Percentiles rank a stretch among this genome's conserved stretches.
These are phyloP conservation scores for Millerozyma miso DNA, from an alignment of 805 yeast species.

Conservation along the genomic window DNA sequence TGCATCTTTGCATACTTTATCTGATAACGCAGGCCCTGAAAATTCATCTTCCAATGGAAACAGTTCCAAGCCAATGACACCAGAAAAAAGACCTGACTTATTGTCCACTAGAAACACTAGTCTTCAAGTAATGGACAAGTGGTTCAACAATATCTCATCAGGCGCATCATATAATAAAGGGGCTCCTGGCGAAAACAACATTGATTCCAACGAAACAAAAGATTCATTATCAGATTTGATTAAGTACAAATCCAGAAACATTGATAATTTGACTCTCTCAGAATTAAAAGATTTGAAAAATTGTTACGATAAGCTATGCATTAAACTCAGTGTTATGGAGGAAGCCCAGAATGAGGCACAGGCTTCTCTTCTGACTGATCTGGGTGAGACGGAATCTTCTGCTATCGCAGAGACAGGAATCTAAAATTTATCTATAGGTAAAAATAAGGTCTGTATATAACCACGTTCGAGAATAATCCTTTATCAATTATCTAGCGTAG, in stretches of 20 bases:
- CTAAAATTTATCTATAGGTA: not conserved
- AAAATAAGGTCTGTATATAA: not conserved
- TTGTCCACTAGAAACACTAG: slow-evolving; percentile 32
- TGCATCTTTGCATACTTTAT: slow-evolving; percentile 32
- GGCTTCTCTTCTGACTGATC: not conserved
- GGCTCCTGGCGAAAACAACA: not conserved
- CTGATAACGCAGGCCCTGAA: slow-evolving; percentile 9
- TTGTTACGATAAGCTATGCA: slow-evolving; percentile 37
- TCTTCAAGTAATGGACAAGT: slow-evolving; percentile 39
- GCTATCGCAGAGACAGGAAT: not conserved
- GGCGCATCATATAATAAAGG: not conserved
- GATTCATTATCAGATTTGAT: not conserved
- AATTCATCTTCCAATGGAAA: slow-evolving; percentile 1
- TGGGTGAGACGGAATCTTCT: not conserved
- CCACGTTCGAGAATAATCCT: not conserved
- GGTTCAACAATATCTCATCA: slow-evolving; percentile 32
- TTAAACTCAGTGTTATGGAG: slow-evolving; percentile 6
- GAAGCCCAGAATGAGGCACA: slow-evolving; percentile 6
- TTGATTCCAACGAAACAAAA: not conserved
- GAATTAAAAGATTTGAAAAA: slow-evolving; percentile 31
- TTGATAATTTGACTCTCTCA: slow-evolving; percentile 31
- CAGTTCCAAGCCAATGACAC: slow-evolving; percentile 5
- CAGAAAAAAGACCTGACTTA: slow-evolving; percentile 21
- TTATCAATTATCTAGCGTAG: not conserved
- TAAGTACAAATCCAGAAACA: slow-evolving; percentile 29